phyloP scores from a whole-genome alignment of 768 basidiomycete species.

The Boletus patriciae region DNA sequence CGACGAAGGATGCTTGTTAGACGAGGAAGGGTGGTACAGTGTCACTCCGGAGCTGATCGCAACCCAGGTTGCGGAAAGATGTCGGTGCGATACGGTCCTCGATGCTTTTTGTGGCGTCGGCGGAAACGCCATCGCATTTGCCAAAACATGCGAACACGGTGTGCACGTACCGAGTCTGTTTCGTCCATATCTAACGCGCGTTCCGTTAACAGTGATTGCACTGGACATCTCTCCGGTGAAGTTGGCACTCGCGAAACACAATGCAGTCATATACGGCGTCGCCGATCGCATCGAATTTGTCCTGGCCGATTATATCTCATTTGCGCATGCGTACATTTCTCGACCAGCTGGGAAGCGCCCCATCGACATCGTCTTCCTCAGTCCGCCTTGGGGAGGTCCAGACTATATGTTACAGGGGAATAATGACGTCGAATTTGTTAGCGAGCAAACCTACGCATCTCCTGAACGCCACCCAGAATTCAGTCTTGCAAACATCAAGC shows the following conservation, averaged over 20 bases:
- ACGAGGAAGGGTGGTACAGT: constrained; percentile 97
- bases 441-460: not conserved
- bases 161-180: constrained; percentile 24
- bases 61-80: constrained; percentile 87
- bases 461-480: constrained; percentile 51
- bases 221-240: constrained; percentile 82
- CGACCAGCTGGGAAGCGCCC: constrained; percentile 40
- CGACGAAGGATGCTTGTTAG: constrained; percentile 79
- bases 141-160: constrained; percentile 94
- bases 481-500: constrained; percentile 68
- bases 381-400: constrained; percentile 96
- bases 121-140: constrained; percentile 96
- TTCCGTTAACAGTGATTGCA: constrained; percentile 73
- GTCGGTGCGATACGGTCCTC: constrained; percentile 78
- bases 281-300: constrained; percentile 95
- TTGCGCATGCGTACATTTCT: constrained; percentile 56
- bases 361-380: constrained; percentile 90
- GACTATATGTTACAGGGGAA: constrained; percentile 48
- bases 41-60: constrained; percentile 95
- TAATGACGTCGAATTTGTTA: not conserved
- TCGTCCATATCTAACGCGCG: not conserved
- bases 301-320: constrained; percentile 79
- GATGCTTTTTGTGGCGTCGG: constrained; percentile 99
- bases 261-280: constrained; percentile 92
- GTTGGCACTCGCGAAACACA: constrained; percentile 90